Evolutionary conservation across 2,329 filamentous ascomycete genomes (phyloP), one percentile per base, ranked within the genome.

Genomic region (Thermoascus crustaceus): DNA sequence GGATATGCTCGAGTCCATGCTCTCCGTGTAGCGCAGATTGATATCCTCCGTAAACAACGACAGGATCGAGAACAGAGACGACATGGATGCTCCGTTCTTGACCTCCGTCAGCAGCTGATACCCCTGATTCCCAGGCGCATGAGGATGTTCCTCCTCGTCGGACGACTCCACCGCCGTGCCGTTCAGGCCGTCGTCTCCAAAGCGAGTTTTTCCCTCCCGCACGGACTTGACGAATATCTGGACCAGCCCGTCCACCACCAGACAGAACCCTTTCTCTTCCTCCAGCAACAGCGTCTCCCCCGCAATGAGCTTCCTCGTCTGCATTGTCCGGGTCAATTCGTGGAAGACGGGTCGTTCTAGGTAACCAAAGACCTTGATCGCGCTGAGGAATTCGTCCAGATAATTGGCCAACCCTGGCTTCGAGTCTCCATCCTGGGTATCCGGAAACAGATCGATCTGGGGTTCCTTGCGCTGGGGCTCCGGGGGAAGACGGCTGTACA

Each of bases 361-460:
- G 55, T 96, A 98, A 6, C 91, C 91, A 63, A 98, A 98, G 39
- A 98, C 91, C 62, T 96, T 98, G 67, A 98, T 98, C 19, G 93
- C 91, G 56, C 88, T 96, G 14, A 98, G 69, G 50, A 98, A 98
- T 59, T 98, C 93, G 61, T 98, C 91, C 17, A 98, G 72, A 50
- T 98, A 98, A 57, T 88, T 98, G n/a, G 86, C 80, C 29, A 98
- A 69, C 0, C 89, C 91, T 1, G 87, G 80, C 60, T 98, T 98
- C 19, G 79, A 80, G 43, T 88, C 87, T 32, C 83, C 83, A 47
- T 94, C 89, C 52, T 94, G 85, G 3, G 83, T 81, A 52, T 96
- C 89, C 3, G 91, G 88, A 55, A 96, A 96, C 8, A 98, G 71
- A 52, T 96, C 93, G 55, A 98, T 77, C 48, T 94, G 85, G 0